Evolutionary conservation across 164 flowering plant genomes (phyloP).

Genomic region (Piper longum): DNA sequence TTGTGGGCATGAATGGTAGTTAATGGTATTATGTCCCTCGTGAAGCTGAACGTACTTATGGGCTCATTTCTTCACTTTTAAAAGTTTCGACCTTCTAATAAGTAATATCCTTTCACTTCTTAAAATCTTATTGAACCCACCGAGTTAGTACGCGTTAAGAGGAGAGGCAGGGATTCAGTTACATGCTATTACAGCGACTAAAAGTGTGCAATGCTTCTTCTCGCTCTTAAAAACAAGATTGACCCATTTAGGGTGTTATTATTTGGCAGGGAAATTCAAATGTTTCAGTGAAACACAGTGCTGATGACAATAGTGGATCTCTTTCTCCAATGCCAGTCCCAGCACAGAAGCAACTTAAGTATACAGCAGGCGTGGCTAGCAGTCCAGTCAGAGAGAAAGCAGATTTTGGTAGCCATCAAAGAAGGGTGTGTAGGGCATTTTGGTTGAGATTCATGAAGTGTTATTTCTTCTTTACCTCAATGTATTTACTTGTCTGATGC

Average conservation of each 20-base stretch:
- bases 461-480: neutral
- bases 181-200: too few relatives aligned
- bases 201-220: too few relatives aligned
- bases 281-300: slow-evolving; percentile 46
- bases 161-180: too few relatives aligned
- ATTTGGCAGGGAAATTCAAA: slow-evolving; percentile 38
- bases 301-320: slow-evolving; percentile 52
- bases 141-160: too few relatives aligned
- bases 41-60: too few relatives aligned
- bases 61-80: too few relatives aligned
- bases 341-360: slow-evolving; percentile 85
- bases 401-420: slow-evolving; percentile 37
- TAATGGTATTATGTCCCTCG: too few relatives aligned
- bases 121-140: too few relatives aligned
- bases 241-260: neutral
- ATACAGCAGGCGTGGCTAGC: slow-evolving; percentile 75
- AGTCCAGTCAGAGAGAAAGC: slow-evolving; percentile 46
- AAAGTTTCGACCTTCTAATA: too few relatives aligned
- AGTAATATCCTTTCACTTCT: too few relatives aligned
- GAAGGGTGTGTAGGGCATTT: slow-evolving; percentile 36
- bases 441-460: neutral
- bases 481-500: neutral
- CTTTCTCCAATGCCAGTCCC: slow-evolving; percentile 64
- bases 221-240: too few relatives aligned
- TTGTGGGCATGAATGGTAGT: too few relatives aligned